A percentile compares a stretch with the other conserved stretches of the same genome.
phyloP scores from a whole-genome alignment of 148 eudicot genomes.

The Heliosperma pusillum region DNA sequence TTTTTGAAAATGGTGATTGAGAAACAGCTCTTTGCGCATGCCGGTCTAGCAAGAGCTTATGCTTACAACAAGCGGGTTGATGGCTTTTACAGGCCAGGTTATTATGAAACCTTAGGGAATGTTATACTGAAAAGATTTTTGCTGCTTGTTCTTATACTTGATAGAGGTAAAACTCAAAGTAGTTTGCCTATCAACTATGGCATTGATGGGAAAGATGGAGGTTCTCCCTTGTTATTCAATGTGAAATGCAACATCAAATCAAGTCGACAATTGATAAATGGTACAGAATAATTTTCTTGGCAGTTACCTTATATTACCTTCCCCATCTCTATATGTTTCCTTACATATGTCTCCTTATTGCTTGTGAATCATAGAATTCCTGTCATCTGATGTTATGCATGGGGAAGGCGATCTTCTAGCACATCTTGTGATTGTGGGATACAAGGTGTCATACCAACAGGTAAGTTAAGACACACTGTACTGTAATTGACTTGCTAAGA shows the following conservation, averaged over 20 bases:
- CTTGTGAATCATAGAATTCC: slow-evolving; percentile 48
- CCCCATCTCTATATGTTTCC: slow-evolving; percentile 4
- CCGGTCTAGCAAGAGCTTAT: slow-evolving; percentile 67
- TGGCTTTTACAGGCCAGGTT: slow-evolving; percentile 91
- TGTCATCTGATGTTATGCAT: slow-evolving; percentile 85
- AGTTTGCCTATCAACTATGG: slow-evolving; percentile 84
- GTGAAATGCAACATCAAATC: slow-evolving; percentile 61
- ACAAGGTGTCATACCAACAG: slow-evolving; percentile 81
- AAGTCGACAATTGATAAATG: slow-evolving; percentile 68
- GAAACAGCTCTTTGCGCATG: slow-evolving; percentile 78
- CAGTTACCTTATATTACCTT: neutral
- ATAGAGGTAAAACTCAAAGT: slow-evolving; percentile 72
- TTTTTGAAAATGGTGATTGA: slow-evolving; percentile 83
- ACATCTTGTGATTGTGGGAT: slow-evolving; percentile 79
- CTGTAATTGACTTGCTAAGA: neutral
- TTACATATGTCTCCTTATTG: slow-evolving; percentile 18
- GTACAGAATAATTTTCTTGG: slow-evolving; percentile 30
- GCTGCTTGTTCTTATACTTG: slow-evolving; percentile 83
- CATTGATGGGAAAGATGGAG: slow-evolving; percentile 96
- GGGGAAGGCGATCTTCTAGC: slow-evolving; percentile 96
- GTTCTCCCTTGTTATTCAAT: slow-evolving; percentile 86
- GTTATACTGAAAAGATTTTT: slow-evolving; percentile 81
- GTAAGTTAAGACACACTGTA: slow-evolving; percentile 32
- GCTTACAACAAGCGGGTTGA: slow-evolving; percentile 91
- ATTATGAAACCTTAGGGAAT: slow-evolving; percentile 73